These are phyloP conservation scores for Selaginella tamariscina DNA, from an alignment of 75 land plant species.

Conservation along the genomic window DNA sequence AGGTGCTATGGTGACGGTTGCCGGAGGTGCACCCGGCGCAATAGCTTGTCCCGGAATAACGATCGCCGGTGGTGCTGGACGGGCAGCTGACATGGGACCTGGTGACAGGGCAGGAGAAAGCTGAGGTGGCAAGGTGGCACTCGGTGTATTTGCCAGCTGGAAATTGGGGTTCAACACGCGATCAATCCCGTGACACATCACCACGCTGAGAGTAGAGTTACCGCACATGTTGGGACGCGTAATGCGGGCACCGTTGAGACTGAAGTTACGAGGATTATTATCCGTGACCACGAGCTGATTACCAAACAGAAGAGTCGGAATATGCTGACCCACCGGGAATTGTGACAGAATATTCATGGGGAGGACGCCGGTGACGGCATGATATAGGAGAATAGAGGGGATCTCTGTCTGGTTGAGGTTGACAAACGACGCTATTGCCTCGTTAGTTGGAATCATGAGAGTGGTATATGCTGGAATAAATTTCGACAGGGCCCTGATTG, in stretches of 20 bases:
- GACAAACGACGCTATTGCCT: not conserved
- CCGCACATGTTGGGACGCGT: not conserved
- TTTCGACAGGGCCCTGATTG: slow-evolving; percentile 5
- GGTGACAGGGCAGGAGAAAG: not conserved
- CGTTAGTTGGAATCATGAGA: slow-evolving; percentile 12
- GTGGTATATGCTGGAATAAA: slow-evolving; percentile 5
- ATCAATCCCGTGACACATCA: slow-evolving; percentile 6
- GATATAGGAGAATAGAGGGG: slow-evolving; percentile 1
- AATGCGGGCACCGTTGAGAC: not conserved
- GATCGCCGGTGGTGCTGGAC: not conserved
- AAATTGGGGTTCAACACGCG: not conserved
- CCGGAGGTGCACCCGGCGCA: slow-evolving; percentile 2
- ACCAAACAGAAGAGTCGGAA: slow-evolving; percentile 8
- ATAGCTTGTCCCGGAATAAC: not conserved
- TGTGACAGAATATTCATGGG: not conserved
- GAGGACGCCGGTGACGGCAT: slow-evolving; percentile 9
- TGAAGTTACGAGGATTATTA: not conserved
- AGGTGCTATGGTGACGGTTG: not conserved
- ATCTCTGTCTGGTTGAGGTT: not conserved
- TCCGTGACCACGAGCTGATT: slow-evolving; percentile 1
- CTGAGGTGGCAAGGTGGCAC: not conserved
- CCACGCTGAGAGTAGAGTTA: not conserved
- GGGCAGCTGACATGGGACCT: not conserved
- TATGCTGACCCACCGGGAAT: slow-evolving; percentile 3
- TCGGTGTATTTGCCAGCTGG: not conserved